Evolutionary conservation across 1,284 basidiomycete genomes (phyloP).

Genomic region (Ceratobasidium theobromae): DNA sequence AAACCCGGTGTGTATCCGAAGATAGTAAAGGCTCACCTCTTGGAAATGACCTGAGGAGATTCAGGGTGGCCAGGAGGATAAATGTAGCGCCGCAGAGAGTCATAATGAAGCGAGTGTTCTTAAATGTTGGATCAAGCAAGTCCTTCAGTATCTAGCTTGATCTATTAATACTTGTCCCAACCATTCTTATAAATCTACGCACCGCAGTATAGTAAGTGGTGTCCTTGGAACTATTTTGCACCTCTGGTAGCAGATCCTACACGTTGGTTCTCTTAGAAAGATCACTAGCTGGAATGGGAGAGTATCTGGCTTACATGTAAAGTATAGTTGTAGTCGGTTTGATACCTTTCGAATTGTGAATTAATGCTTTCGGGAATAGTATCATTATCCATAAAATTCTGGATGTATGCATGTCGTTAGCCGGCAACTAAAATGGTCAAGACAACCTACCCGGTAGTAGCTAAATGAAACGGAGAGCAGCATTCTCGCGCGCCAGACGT

Average conservation of each 20-base stretch:
- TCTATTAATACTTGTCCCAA: background rate
- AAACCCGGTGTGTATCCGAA: background rate
- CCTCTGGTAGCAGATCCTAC: too few species aligned
- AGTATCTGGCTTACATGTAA: background rate
- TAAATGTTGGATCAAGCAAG: background rate
- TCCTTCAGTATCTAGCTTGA: background rate
- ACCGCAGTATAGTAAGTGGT: too few species aligned
- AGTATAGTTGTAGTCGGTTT: background rate
- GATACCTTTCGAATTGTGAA: background rate
- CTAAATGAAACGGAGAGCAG: background rate
- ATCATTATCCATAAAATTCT: constrained; percentile 23
- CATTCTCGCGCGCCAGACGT: background rate
- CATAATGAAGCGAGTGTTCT: constrained; percentile 18
- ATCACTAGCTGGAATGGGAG: background rate
- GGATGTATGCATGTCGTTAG: too few species aligned
- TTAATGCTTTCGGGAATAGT: constrained; percentile 1
- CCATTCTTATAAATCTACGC: too few species aligned
- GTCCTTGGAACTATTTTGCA: too few species aligned
- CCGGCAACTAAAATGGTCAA: background rate
- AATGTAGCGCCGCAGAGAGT: constrained; percentile 10
- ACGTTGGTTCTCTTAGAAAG: background rate
- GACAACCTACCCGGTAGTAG: background rate
- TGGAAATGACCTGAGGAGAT: constrained; percentile 21
- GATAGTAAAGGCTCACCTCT: constrained; percentile 5
- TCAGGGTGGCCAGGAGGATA: constrained; percentile 8